Evolutionary conservation across 805 yeast genomes (phyloP), one percentile per base, ranked within the genome.

Genomic region (Grigorovia transvaalensis): DNA sequence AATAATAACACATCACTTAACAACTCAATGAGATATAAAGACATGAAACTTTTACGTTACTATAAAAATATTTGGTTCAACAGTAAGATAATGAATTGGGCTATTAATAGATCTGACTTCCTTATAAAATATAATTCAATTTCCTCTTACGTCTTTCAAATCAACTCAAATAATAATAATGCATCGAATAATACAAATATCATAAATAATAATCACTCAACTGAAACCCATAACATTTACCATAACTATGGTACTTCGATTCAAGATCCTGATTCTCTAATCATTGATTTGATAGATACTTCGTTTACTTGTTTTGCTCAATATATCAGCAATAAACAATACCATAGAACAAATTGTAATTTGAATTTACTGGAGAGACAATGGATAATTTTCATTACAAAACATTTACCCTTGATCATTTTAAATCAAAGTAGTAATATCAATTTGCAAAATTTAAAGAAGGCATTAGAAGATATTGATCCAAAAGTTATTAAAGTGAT

Each of bases 341-440:
- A 55, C 62, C 74, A 54, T 56, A 71, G 72, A 52, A 57, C 65
- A 13, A 65, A 71, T 45, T 62, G 72, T 13, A 59, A 62, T 30
- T 60, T 66, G 8, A 63, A 69, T 27, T 56, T 68, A 35, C 59
- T 70, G 47, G 68, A 67, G 41, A 61, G 70, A 49, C 69, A 70
- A 47, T 77, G 81, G 80, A 68, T 68, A 27, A 58, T 72, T 1
- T 78, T 77, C 53, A 63, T 79, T 9, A 59, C 69, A 4, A 76
- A 75, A 53, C 70, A 73, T 43, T 59, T 79, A 4, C 83, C 84
- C 2, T 57, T 75, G 4, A 54, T 78, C 1, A 66, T 79, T 17
- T 57, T 64, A 45, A 38, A 38, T 38, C 18, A 38, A 13, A 65
- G 67, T 13, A 59, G 60, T 48, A 51, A 60, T 2, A 54, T 65